These are phyloP conservation scores for Rhodotorula glutinis DNA, from an alignment of 1,284 basidiomycete genomes.

Conservation along the genomic window DNA sequence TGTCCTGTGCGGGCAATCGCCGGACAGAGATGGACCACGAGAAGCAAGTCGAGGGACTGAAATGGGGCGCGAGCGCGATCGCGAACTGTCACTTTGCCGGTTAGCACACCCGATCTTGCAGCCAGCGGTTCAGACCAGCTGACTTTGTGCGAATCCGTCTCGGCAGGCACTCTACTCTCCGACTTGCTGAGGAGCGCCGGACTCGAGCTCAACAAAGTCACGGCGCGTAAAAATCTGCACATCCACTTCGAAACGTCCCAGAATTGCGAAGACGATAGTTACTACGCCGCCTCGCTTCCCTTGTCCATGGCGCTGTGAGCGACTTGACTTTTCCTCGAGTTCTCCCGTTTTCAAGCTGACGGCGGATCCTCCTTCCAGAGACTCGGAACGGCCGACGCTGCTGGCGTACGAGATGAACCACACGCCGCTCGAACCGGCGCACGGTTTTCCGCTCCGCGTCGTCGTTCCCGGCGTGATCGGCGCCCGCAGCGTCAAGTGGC, in stretches of 20 bases:
- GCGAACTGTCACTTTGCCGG: slow-evolving; percentile 19
- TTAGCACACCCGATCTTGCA: too few species aligned
- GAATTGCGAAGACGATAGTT: slow-evolving; percentile 33
- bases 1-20: slow-evolving; percentile 39
- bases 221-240: slow-evolving; percentile 16
- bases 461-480: slow-evolving; percentile 61
- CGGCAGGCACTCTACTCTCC: slow-evolving; percentile 21
- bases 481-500: slow-evolving; percentile 60
- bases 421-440: slow-evolving; percentile 56
- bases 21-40: slow-evolving; percentile 33
- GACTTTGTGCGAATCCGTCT: too few species aligned
- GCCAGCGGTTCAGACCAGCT: too few species aligned
- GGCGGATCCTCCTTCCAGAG: slow-evolving; percentile 14
- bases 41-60: slow-evolving; percentile 36
- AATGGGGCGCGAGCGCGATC: slow-evolving; percentile 32
- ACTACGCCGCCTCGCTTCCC: slow-evolving; percentile 36
- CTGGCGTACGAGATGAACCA: slow-evolving; percentile 64
- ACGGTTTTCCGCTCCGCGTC: slow-evolving; percentile 58
- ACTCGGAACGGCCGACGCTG: slow-evolving; percentile 48
- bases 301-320: slow-evolving; percentile 32
- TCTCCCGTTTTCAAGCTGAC: too few species aligned
- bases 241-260: slow-evolving; percentile 37
- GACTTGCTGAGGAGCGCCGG: slow-evolving; percentile 12
- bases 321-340: too few species aligned
- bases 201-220: slow-evolving; percentile 1